A percentile compares a stretch with the other conserved stretches of the same genome.
Conservation (phyloP, 108 stramenopile species). For the Nitzschia palea region DNA sequence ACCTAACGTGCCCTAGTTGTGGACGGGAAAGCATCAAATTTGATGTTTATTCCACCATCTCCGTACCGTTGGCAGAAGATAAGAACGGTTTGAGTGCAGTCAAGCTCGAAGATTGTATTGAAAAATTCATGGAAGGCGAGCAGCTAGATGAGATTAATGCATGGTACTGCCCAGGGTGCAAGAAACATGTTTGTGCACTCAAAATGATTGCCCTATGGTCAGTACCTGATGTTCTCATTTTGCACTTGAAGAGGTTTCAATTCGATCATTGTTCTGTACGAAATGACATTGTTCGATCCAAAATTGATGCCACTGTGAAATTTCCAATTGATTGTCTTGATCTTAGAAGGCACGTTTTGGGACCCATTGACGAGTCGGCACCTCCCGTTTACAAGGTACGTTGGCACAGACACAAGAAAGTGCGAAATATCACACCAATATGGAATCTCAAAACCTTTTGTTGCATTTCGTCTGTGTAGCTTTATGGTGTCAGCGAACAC, state of each 20-base stretch:
- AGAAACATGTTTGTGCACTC: slow-evolving; percentile 79
- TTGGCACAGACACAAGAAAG: neutral
- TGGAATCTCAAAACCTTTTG: no score
- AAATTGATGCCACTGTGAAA: slow-evolving; percentile 70
- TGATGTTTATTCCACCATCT: slow-evolving; percentile 86
- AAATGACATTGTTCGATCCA: slow-evolving; percentile 65
- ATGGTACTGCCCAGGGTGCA: slow-evolving; percentile 82
- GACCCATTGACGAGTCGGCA: slow-evolving; percentile 66
- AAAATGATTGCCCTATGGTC: slow-evolving; percentile 85
- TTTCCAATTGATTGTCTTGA: slow-evolving; percentile 78
- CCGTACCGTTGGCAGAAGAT: slow-evolving; percentile 68
- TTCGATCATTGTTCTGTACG: slow-evolving; percentile 63
- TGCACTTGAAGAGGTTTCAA: slow-evolving; percentile 81
- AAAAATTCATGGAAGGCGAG: slow-evolving; percentile 79
- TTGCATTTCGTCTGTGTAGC: slow-evolving; percentile 12
- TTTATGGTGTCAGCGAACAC: slow-evolving; percentile 84
- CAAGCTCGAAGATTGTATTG: slow-evolving; percentile 67
- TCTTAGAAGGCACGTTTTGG: slow-evolving; percentile 63
- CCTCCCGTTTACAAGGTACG: slow-evolving; percentile 79
- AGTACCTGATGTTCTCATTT: slow-evolving; percentile 74
- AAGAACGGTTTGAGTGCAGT: slow-evolving; percentile 31
- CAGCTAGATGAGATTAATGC: slow-evolving; percentile 85
- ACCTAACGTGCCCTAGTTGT: slow-evolving; percentile 86
- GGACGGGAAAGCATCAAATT: slow-evolving; percentile 85
- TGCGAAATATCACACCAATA: no score